phyloP scores from a whole-genome alignment of 495 filamentous ascomycete genomes.

The Paragyromitra xinjiangensis region DNA sequence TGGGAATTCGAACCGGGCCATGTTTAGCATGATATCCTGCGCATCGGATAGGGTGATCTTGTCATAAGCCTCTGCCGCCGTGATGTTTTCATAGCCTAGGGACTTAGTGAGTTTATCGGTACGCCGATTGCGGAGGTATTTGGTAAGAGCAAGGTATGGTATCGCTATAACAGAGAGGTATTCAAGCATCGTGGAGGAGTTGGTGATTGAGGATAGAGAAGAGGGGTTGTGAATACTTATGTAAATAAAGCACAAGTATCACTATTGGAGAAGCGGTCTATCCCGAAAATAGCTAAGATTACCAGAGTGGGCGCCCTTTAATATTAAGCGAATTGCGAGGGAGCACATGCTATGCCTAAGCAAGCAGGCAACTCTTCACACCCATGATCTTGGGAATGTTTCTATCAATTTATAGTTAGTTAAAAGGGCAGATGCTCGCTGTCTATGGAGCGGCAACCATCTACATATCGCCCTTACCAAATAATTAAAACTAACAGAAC shows the following conservation, averaged over 20 bases:
- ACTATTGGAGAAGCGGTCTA: too few species aligned
- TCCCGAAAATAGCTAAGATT: too few species aligned
- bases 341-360: too few species aligned
- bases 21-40: constrained; percentile 61
- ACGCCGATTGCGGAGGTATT: constrained; percentile 61
- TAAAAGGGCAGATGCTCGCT: too few species aligned
- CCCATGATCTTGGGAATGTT: too few species aligned
- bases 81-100: constrained; percentile 59
- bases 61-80: constrained; percentile 62
- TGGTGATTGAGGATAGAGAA: background rate
- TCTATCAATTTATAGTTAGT: too few species aligned
- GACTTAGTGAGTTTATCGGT: constrained; percentile 59
- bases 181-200: background rate
- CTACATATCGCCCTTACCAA: too few species aligned
- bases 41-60: constrained; percentile 66
- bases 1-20: constrained; percentile 65
- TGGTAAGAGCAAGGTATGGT: constrained; percentile 52
- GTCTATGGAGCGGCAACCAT: too few species aligned
- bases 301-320: too few species aligned
- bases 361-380: too few species aligned
- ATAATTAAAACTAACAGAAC: too few species aligned
- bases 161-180: background rate
- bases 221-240: background rate
- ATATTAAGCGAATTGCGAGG: too few species aligned
- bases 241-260: background rate